Percentiles rank a stretch among this genome's conserved stretches.
Conservation (phyloP, 306 rosid species). For the Crataegus laevigata region DNA sequence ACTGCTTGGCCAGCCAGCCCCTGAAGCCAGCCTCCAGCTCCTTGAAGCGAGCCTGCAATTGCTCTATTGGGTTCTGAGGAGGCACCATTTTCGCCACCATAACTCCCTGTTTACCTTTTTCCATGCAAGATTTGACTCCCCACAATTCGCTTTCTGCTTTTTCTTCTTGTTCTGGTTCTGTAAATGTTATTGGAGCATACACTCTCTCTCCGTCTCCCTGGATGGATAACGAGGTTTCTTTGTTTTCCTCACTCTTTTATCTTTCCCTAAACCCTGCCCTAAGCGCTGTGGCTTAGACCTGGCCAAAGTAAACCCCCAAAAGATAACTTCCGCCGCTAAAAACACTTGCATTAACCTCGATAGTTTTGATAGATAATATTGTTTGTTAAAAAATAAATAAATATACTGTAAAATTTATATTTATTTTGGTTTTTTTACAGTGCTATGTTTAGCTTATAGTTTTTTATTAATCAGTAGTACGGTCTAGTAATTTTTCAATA, state of each 20-base stretch:
- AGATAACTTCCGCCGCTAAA: no score
- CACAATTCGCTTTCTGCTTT: neutral
- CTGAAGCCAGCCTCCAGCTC: slow-evolving; percentile 50
- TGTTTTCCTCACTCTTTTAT: neutral
- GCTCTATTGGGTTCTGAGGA: slow-evolving; percentile 54
- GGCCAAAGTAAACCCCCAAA: no score
- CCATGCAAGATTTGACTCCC: slow-evolving; percentile 24
- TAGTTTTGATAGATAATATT: no score
- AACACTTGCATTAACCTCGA: no score
- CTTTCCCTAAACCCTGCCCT: neutral
- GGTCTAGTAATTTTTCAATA: no score
- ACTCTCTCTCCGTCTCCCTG: no score
- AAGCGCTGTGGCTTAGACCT: no score
- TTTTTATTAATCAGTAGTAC: no score
- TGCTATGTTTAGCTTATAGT: no score
- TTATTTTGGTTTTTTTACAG: no score
- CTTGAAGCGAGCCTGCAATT: slow-evolving; percentile 59
- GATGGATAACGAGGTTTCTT: neutral
- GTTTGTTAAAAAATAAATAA: no score
- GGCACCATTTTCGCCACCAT: slow-evolving; percentile 37
- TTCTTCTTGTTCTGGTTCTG: neutral
- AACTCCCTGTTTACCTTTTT: slow-evolving; percentile 56
- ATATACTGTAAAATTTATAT: no score
- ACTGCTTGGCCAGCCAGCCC: slow-evolving; percentile 70
- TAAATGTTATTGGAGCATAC: neutral